Conservation (phyloP, 108 stramenopile genomes). For the Nitzschia palea region DNA sequence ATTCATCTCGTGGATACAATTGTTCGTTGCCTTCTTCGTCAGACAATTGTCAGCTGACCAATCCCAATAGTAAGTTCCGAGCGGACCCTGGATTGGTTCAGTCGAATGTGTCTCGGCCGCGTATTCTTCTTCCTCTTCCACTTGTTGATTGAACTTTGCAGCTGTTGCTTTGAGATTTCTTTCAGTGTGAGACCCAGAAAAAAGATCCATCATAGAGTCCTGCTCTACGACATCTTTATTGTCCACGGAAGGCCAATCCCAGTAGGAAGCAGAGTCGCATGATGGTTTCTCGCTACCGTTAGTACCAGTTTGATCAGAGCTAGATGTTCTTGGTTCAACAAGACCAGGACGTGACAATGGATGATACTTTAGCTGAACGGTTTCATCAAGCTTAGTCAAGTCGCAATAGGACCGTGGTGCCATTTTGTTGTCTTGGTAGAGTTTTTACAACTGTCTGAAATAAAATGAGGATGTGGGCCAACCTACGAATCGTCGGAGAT, state of each 20-base stretch:
- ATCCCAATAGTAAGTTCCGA: constrained; percentile 7
- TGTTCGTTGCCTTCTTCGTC: not conserved
- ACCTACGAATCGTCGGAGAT: too few species aligned
- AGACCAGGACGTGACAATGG: too few species aligned
- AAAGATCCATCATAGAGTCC: not conserved
- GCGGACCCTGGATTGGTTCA: too few species aligned
- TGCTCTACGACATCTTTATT: not conserved
- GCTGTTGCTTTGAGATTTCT: not conserved
- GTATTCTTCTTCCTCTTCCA: not conserved
- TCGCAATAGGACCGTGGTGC: too few species aligned
- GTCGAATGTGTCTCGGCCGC: too few species aligned
- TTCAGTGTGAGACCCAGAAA: constrained; percentile 7
- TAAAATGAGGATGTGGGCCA: too few species aligned
- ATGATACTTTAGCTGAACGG: too few species aligned
- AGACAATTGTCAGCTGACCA: not conserved
- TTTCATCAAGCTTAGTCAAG: too few species aligned
- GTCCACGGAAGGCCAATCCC: constrained; percentile 10
- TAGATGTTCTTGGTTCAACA: too few species aligned
- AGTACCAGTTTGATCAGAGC: not conserved
- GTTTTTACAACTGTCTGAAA: too few species aligned
- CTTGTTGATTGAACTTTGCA: not conserved
- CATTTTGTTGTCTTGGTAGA: too few species aligned
- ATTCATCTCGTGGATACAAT: too few species aligned
- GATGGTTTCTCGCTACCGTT: not conserved
- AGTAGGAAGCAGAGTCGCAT: not conserved